phyloP scores from a whole-genome alignment of 345 rosid genomes.

The Aurinia saxatilis region DNA sequence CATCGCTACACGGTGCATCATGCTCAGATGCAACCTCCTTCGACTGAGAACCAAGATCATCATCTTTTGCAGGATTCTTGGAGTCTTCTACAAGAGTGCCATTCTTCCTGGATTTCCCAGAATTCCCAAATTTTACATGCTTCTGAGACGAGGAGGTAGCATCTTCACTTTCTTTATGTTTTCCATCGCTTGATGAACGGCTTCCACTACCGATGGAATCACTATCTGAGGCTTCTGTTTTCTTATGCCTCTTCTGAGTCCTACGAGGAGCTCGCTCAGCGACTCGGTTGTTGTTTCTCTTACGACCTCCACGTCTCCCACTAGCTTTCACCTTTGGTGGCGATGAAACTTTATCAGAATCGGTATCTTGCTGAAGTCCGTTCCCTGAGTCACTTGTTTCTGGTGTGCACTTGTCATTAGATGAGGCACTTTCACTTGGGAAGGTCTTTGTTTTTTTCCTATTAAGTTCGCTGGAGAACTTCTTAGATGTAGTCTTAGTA shows the following conservation, averaged over 20 bases:
- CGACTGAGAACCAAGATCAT: slow-evolving; percentile 31
- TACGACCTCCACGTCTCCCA: slow-evolving; percentile 52
- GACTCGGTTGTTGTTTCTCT: slow-evolving; percentile 87
- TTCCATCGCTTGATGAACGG: slow-evolving; percentile 38
- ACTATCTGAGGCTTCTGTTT: slow-evolving; percentile 57
- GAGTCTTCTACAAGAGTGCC: slow-evolving; percentile 32
- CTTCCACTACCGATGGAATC: slow-evolving; percentile 70
- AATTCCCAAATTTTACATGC: slow-evolving; percentile 46
- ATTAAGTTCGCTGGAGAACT: slow-evolving; percentile 41
- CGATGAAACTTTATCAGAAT: slow-evolving; percentile 35
- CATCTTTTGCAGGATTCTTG: slow-evolving; percentile 33
- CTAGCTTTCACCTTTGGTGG: slow-evolving; percentile 53
- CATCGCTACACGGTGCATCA: slow-evolving; percentile 39
- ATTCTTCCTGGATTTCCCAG: slow-evolving; percentile 55
- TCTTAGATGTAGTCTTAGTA: slow-evolving; percentile 36
- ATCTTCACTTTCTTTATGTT: slow-evolving; percentile 76
- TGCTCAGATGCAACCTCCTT: slow-evolving; percentile 40
- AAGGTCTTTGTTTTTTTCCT: slow-evolving; percentile 49
- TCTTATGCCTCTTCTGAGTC: slow-evolving; percentile 84
- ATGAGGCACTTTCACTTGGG: slow-evolving; percentile 93
- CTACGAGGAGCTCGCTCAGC: slow-evolving; percentile 71
- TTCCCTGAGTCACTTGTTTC: slow-evolving; percentile 90
- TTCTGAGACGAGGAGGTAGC: slow-evolving; percentile 66
- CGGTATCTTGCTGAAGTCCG: slow-evolving; percentile 47
- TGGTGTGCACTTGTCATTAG: slow-evolving; percentile 66